Base-by-base conservation (phyloP, 1,284 basidiomycete species). In the Ceratobasidium sp. region DNA sequence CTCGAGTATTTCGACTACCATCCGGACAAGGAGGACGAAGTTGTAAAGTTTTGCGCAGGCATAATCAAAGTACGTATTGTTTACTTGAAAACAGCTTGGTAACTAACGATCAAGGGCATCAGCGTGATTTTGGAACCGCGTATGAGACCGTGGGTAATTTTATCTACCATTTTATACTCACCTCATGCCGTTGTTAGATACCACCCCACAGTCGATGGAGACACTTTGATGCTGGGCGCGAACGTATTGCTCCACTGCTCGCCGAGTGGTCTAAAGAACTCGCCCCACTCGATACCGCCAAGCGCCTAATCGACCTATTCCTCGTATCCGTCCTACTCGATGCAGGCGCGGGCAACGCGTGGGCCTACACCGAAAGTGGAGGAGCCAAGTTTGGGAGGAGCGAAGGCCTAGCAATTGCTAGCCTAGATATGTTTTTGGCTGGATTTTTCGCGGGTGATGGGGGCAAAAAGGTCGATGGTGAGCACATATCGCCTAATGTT, bases 331-430 rank as follows among this genome's bases (percentile, higher is more conserved):
- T 98, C 5, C 88, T 98, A 23, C 91, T 98, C 65, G 97, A 98
- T 81, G 97, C 97, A 0, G 97, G 96, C 0, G 97, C 96, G 0
- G 97, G 97, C 0, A 92, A 91, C 79, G 84, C 85, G 20, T 98
- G 97, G 97, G 85, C 85, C 17, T 98, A 94, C 84, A 88, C 86
- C 13, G 96, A 97, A 81, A 70, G 75, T 57, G 90, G 90, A 0
- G 90, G 89, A 0, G 85, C 89, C 82, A 86, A 85, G 10, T 96
- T 94, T 82, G 86, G 87, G 23, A 87, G 97, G 65, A 95, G 93
- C 0, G 97, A 99, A 83, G 97, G 96, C 0, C 87, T 99, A n/a
- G 97, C 93, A 0, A 93, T 98, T 4, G 97, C 96, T 0, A 96
- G 94, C 81, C 86, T 96, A 66, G 91, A 95, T 83, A 98, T 98